Base-by-base conservation (phyloP, 139 green algal species). In the Auxenochlorella pyrenoidosa region DNA sequence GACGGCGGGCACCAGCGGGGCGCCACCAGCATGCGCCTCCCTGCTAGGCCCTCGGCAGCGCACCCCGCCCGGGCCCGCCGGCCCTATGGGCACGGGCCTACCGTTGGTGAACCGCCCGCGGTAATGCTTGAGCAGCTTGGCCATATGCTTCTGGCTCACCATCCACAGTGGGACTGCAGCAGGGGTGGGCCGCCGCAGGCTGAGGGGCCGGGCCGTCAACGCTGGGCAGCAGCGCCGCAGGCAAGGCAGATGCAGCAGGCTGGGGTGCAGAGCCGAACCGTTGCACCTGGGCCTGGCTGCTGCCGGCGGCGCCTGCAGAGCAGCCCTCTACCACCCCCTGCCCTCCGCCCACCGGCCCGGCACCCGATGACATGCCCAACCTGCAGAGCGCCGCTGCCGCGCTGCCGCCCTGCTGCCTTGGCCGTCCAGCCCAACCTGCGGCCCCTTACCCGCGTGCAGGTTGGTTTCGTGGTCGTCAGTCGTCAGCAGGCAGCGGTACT, bases 391-490 rank as follows among this genome's bases (percentile, higher is more conserved):
- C 47, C 47, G 10, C 47, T 10, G 47, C 6, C 8, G 47, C 47
- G 10, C 47, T 54, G 47, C 47, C 10, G 10, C 47, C 10, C 47
- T 54, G 47, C 47, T 54, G 47, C 8, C 8, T 54, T 10, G 47
- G 47, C 47, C 47, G 47, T 6, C 8, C 47, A 54, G 47, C 47
- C 47, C 47, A n/a, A n/a, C 47, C 47, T 54, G 47, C 47, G 47
- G 22, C 5, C 0, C 2, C 79, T 22, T 40, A 85, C 80, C 80
- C 3, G 92, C 97, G 72, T 99, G 97, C 34, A 99, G 88, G 91
- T 95, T 94, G 30, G 95, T 94, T 73, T 95, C 91, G 59, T 90
- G 89, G 87, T 97, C 94, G 86, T 98, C 93, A 34, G 92, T 96
- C 75, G 94, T 99, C 12, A 98, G 88, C 78, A 97, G 92, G 41